A percentile compares a stretch with the other conserved stretches of the same genome.
phyloP scores from a whole-genome alignment of 2,329 filamentous ascomycete species.

The Colletotrichum nymphaeae region DNA sequence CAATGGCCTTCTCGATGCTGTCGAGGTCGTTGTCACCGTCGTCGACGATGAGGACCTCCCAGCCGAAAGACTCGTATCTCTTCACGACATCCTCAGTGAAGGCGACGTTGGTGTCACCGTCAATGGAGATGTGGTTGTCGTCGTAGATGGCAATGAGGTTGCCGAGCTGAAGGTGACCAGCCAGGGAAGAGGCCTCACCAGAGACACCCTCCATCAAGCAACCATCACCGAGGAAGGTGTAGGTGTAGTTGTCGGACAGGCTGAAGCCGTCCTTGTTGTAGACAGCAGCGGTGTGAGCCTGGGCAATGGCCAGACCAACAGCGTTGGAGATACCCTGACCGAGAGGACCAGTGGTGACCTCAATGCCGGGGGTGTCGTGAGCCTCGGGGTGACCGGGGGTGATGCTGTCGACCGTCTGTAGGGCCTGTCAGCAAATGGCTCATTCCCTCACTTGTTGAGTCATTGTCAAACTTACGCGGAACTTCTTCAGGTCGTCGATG shows the following conservation, averaged over 20 bases:
- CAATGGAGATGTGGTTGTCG: slow-evolving; percentile 97
- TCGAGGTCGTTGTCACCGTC: slow-evolving; percentile 91
- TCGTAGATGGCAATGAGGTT: slow-evolving; percentile 98
- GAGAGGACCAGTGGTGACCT: slow-evolving; percentile 97
- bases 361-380: slow-evolving; percentile 95
- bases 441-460: not conserved
- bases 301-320: slow-evolving; percentile 96
- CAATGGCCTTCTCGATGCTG: slow-evolving; percentile 88
- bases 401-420: slow-evolving; percentile 71
- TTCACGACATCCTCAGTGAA: slow-evolving; percentile 98
- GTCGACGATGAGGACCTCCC: slow-evolving; percentile 87
- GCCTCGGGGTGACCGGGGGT: slow-evolving; percentile 97
- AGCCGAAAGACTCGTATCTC: slow-evolving; percentile 97
- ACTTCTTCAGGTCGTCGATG: slow-evolving; percentile 93
- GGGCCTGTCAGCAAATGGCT: not conserved
- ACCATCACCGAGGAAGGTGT: slow-evolving; percentile 95
- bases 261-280: slow-evolving; percentile 98
- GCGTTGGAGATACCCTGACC: slow-evolving; percentile 98
- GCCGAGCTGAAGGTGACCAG: slow-evolving; percentile 96
- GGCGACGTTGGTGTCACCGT: slow-evolving; percentile 94
- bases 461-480: slow-evolving; percentile 79
- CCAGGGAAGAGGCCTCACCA: slow-evolving; percentile 89
- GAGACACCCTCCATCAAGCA: slow-evolving; percentile 99
- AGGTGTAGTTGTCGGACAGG: slow-evolving; percentile 96
- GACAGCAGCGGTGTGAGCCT: slow-evolving; percentile 87